Conservation (phyloP, 2,329 filamentous ascomycete genomes). For the Aspergillus pseudoviridinutans region DNA sequence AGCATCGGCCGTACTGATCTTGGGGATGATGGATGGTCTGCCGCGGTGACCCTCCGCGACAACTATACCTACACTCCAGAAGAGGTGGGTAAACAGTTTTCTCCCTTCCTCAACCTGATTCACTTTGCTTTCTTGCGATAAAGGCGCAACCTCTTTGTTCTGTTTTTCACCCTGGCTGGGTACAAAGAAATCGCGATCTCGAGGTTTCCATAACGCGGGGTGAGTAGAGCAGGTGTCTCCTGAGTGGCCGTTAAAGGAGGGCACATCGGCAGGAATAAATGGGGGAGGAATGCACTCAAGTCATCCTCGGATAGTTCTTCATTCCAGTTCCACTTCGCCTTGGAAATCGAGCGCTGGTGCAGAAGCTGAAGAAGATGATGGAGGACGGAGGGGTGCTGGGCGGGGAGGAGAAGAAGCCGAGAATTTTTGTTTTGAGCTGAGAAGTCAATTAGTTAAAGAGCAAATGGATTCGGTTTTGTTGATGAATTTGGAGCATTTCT, state of each 20-base stretch:
- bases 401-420: slow-evolving; percentile 28
- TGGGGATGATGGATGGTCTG: slow-evolving; percentile 46
- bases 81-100: slow-evolving; percentile 55
- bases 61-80: slow-evolving; percentile 54
- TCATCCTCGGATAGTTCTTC: slow-evolving; percentile 47
- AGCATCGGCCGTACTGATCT: slow-evolving; percentile 13
- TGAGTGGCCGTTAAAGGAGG: slow-evolving; percentile 53
- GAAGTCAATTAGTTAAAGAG: neutral
- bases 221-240: slow-evolving; percentile 49
- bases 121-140: slow-evolving; percentile 4
- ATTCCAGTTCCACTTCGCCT: slow-evolving; percentile 11
- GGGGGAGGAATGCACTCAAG: slow-evolving; percentile 50
- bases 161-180: slow-evolving; percentile 30
- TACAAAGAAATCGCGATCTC: slow-evolving; percentile 39
- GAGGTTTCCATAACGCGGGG: slow-evolving; percentile 39
- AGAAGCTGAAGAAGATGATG: slow-evolving; percentile 2
- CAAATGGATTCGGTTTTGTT: no score
- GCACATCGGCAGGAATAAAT: slow-evolving; percentile 55
- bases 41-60: slow-evolving; percentile 46
- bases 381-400: slow-evolving; percentile 8
- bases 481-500: no score
- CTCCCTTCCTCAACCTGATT: slow-evolving; percentile 44
- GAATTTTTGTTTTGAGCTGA: neutral
- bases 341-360: slow-evolving; percentile 15
- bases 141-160: slow-evolving; percentile 12